Evolutionary conservation across 2,329 filamentous ascomycete genomes (phyloP).

Genomic region (Sarocladium brachiariae): DNA sequence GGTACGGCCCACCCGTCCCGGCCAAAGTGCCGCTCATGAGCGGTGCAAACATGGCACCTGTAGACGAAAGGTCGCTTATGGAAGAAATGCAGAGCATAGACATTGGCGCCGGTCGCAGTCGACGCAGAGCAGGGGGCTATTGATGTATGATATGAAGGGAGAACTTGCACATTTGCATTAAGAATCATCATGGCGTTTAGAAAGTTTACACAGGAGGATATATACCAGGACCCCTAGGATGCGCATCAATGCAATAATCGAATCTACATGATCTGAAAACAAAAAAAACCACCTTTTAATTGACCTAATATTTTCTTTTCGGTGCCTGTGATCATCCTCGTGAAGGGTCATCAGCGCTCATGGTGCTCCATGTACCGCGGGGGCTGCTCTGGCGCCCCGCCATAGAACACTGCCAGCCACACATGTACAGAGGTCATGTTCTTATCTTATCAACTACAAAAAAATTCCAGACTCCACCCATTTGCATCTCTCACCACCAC

Average conservation of each 20-base stretch:
- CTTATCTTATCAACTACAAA: conserved; percentile 11
- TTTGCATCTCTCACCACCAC: background rate
- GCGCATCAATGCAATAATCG: background rate
- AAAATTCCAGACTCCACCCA: conserved; percentile 6
- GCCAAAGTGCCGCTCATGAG: conserved; percentile 63
- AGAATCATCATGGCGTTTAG: background rate
- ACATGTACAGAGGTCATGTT: background rate
- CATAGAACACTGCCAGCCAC: conserved; percentile 1
- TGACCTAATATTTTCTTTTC: background rate
- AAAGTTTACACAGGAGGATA: conserved; percentile 3
- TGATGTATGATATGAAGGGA: conserved; percentile 17
- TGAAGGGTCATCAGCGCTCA: background rate
- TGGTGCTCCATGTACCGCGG: too few relatives aligned
- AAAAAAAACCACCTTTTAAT: too few relatives aligned
- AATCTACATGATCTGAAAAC: too few relatives aligned
- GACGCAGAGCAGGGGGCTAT: conserved; percentile 41
- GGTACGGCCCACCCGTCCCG: conserved; percentile 51
- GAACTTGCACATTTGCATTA: background rate
- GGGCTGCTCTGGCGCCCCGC: too few relatives aligned
- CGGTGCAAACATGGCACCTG: conserved; percentile 31
- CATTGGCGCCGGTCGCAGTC: conserved; percentile 53
- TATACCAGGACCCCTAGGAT: conserved; percentile 5
- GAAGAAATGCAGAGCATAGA: conserved; percentile 66
- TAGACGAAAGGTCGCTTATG: conserved; percentile 52
- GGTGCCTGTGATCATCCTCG: background rate